Conservation (phyloP, 2,329 filamentous ascomycete genomes). For the Aspergillus sp. region DNA sequence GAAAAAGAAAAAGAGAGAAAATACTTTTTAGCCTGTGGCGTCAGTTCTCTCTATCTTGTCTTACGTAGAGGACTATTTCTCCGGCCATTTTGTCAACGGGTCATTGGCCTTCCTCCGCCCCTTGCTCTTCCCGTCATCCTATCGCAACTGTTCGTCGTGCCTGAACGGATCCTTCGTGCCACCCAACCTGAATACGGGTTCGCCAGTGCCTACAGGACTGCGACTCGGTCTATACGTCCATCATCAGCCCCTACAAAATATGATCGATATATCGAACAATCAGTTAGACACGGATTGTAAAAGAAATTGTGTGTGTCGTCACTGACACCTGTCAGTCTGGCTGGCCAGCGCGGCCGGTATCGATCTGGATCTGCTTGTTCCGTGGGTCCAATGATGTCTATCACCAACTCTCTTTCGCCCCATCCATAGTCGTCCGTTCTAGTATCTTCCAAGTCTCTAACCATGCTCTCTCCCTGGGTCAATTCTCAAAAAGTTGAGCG, state of each 20-base stretch:
- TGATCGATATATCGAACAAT: background rate
- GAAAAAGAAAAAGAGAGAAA: background rate
- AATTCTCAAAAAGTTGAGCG: background rate
- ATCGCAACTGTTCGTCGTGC: background rate
- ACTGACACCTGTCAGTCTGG: conserved; percentile 9
- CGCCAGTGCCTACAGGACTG: background rate
- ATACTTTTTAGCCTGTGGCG: background rate
- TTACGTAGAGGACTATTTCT: conserved; percentile 22
- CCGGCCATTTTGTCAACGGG: conserved; percentile 10
- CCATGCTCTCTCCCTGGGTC: background rate
- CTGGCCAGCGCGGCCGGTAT: conserved; percentile 1
- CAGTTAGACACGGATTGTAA: background rate
- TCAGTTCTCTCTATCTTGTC: background rate
- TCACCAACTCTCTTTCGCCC: conserved; percentile 1
- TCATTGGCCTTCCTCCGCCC: conserved; percentile 7
- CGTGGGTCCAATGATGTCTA: conserved; percentile 1
- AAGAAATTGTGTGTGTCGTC: background rate
- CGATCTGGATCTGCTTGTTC: conserved; percentile 5
- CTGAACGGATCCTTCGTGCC: conserved; percentile 2
- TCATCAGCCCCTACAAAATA: background rate
- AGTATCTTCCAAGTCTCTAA: background rate
- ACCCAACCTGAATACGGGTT: background rate
- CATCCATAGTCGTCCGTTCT: background rate
- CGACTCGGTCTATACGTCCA: background rate
- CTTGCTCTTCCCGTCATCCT: background rate